Percentiles rank a stretch among this genome's conserved stretches.
phyloP scores from a whole-genome alignment of 1,284 basidiomycete species.

The Cutaneotrichosporon spelunceum region DNA sequence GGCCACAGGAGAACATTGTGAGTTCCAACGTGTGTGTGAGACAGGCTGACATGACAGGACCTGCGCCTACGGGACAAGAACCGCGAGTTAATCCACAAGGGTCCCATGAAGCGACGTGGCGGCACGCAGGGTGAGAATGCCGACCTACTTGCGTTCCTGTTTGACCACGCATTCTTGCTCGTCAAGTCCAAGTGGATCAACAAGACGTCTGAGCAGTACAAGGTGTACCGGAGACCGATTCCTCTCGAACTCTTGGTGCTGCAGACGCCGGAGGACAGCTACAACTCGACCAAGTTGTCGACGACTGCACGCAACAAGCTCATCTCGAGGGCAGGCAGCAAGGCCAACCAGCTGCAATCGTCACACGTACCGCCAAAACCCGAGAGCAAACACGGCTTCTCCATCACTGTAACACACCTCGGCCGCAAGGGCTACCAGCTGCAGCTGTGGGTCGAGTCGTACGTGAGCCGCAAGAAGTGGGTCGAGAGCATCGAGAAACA shows the following conservation, averaged over 20 bases:
- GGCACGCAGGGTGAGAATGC: constrained; percentile 69
- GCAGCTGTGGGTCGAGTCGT: constrained; percentile 87
- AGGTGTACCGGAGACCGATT: constrained; percentile 92
- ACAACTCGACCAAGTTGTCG: constrained; percentile 47
- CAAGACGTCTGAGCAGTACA: constrained; percentile 80
- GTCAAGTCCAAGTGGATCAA: constrained; percentile 83
- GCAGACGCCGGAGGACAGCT: constrained; percentile 70
- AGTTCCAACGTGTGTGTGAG: constrained; percentile 40
- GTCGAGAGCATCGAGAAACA: constrained; percentile 87
- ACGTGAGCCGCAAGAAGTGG: constrained; percentile 88
- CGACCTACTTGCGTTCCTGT: constrained; percentile 89
- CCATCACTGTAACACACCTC: constrained; percentile 88
- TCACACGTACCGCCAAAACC: constrained; percentile 54
- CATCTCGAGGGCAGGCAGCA: constrained; percentile 22
- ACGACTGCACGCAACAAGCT: constrained; percentile 51
- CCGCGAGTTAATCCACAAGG: constrained; percentile 90
- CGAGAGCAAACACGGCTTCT: constrained; percentile 81
- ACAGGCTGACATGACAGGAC: constrained; percentile 58
- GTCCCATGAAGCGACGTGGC: constrained; percentile 86
- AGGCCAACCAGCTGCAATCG: constrained; percentile 14
- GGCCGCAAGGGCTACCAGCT: constrained; percentile 91
- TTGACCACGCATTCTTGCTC: constrained; percentile 95
- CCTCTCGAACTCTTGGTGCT: constrained; percentile 90
- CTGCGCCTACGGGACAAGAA: constrained; percentile 80
- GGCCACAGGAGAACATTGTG: constrained; percentile 78